phyloP scores from a whole-genome alignment of 805 yeast species.

The Kluyveromyces wickerhamii region DNA sequence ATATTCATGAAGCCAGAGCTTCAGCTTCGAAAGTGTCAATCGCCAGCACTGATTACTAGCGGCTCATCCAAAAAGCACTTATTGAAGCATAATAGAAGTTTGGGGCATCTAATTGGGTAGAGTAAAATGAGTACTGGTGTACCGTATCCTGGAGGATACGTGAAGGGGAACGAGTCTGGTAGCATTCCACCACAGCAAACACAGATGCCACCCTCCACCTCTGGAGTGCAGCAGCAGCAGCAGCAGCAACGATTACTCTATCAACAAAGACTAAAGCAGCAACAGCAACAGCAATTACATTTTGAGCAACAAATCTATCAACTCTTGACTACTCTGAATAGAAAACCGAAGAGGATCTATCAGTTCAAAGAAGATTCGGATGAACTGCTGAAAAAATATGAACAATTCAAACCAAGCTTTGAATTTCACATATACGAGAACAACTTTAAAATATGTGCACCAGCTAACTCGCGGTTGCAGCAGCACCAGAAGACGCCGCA shows the following conservation, averaged over 20 bases:
- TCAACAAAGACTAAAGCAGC: conserved; percentile 26
- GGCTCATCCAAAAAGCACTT: no score
- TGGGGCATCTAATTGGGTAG: no score
- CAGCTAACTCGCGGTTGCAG: conserved; percentile 32
- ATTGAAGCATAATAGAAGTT: no score
- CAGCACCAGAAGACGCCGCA: conserved; percentile 31
- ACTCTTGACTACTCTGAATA: conserved; percentile 26
- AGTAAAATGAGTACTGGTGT: background rate
- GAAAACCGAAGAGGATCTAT: conserved; percentile 38
- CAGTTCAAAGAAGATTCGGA: conserved; percentile 65
- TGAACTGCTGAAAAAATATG: conserved; percentile 68
- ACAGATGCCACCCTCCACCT: conserved; percentile 13
- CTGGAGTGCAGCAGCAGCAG: conserved; percentile 21
- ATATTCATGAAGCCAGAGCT: no score
- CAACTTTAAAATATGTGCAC: conserved; percentile 85
- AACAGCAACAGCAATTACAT: conserved; percentile 36
- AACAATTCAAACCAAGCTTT: conserved; percentile 68
- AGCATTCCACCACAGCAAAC: conserved; percentile 12
- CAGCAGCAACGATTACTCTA: conserved; percentile 29
- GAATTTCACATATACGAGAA: conserved; percentile 88
- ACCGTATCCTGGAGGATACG: background rate
- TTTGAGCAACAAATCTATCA: conserved; percentile 36
- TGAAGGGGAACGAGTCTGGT: background rate
- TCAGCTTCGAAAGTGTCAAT: no score
- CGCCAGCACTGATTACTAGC: no score